Base-by-base conservation (phyloP, 108 stramenopile genomes). In the Pseudonitzschia multiseries region DNA sequence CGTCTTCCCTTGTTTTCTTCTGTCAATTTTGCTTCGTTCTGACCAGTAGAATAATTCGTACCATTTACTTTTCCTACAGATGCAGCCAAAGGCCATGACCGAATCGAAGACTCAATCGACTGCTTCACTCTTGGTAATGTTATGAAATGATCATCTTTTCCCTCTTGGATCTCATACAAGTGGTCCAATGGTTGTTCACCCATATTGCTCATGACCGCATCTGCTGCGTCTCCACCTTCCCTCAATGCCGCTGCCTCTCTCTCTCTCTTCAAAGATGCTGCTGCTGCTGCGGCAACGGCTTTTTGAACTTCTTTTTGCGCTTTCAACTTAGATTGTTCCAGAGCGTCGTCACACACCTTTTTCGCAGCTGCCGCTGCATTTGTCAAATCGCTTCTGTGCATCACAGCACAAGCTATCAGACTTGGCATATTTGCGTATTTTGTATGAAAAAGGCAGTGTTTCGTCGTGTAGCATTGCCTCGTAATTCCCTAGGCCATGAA, bases 401-500 rank as follows among this genome's bases (percentile, higher is more conserved):
- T 75, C 79, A 29, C 79, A 72, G 67, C 87, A 86, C n/a, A 79
- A 64, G 27, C 48, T 73, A 57, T 89, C 85, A 27, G 53, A 68
- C 50, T 73, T 72, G n/a, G 83, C 79, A 71, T 79, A 83, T 33
- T 66, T 73, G 42, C 71, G 78, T 44, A 91, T 86, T 46, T 75
- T 83, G 13, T 52, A 69, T 5, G 72, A 53, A 63, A 94, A 94
- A 4, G 90, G 87, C 20, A 94, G 79, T 13, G 87, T 81, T 43
- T 86, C 83, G 69, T 94, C 93, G 36, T 81, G 77, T n/a, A 83
- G 62, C 91, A 94, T 94, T 8, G 87, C 74, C 53, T 90, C 87
- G 62, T 92, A 94, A 67, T 92, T 94, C 2, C 93, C 90, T 42
- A 94, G 73, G 5, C 93, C 93, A 69, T 94, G 93, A 53, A 94